Evolutionary conservation across 1,139 yeast species (phyloP).

Genomic region (Taphrina betulina): DNA sequence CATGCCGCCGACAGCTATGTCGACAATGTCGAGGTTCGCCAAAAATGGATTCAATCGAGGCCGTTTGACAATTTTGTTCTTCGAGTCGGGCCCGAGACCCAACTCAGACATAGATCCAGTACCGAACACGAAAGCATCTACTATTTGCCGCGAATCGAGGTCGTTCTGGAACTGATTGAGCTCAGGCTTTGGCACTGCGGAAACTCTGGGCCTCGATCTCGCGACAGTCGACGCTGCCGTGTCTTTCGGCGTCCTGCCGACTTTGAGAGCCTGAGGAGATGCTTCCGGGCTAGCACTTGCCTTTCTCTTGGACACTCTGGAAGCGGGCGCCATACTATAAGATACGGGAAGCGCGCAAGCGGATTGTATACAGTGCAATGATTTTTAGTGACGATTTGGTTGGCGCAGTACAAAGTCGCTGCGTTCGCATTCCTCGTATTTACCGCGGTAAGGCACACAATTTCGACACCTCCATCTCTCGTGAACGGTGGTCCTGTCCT

Average conservation of each 20-base stretch:
- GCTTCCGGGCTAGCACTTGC: constrained; percentile 12
- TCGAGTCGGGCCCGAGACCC: constrained; percentile 87
- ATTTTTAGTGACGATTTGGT: too few species aligned
- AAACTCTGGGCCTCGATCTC: constrained; percentile 1
- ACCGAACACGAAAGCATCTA: constrained; percentile 91
- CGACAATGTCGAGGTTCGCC: constrained; percentile 66
- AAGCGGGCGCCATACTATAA: constrained; percentile 1
- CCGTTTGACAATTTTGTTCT: constrained; percentile 87
- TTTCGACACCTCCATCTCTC: too few species aligned
- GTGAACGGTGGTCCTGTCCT: too few species aligned
- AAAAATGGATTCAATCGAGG: constrained; percentile 85
- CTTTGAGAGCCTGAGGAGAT: constrained; percentile 3
- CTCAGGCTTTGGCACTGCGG: constrained; percentile 12
- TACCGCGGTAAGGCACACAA: too few species aligned
- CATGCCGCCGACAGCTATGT: constrained; percentile 93
- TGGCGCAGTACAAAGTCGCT: too few species aligned
- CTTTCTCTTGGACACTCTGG: constrained; percentile 12
- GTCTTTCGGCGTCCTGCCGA: constrained; percentile 6
- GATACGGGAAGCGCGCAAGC: not conserved
- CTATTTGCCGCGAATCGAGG: constrained; percentile 32
- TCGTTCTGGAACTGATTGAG: constrained; percentile 3
- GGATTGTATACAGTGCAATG: too few species aligned
- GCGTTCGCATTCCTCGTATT: too few species aligned
- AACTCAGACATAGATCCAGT: constrained; percentile 96
- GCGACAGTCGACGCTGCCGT: not conserved